Evolutionary conservation across 2,329 filamentous ascomycete species (phyloP), one percentile per base, ranked within the genome.

Genomic region (Penicillium sclerotiorum): DNA sequence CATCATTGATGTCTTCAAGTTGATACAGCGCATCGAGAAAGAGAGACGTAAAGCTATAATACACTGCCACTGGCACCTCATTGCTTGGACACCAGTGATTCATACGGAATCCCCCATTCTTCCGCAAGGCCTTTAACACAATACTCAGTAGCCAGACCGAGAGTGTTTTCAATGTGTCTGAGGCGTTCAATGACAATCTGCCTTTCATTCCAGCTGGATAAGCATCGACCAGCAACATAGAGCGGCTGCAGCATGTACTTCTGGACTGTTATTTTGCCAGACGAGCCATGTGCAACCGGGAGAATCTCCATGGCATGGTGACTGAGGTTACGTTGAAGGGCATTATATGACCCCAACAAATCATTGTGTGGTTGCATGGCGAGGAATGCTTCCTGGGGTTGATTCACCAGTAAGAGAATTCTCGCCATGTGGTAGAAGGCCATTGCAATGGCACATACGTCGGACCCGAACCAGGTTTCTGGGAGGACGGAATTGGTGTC

Each of bases 361-460:
- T 52, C 49, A 9, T 47, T 23, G 5, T 35, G 5, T 8, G 33
- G 17, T 27, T 17, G 4, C 5, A 18, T 23, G 5, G 18, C 17
- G 2, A 43, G 18, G 12, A 44, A 28, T 9, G 17, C 5, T 33
- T 39, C 22, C 11, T 22, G 41, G 1, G 52, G 57, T 2, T 46
- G 42, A 20, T 53, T 43, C 3, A 52, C 37, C 5, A 59, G 36
- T 3, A 57, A 20, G 4, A 59, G 17, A n/a, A 56, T 59, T 3
- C 52, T 48, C 1, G 52, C 52, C 57, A 59, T 59, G 35, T 59
- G 50, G n/a, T 59, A 59, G 21, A 57, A 54, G 5, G 49, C 49
- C 36, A 57, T 47, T 2, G 57, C 49, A 7, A 55, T 50, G 2
- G 57, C 55, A n/a, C 47, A 53, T 0, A 46, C 47, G 7, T 59